Percentiles rank a stretch among this genome's conserved stretches.
These are phyloP conservation scores for Globisporangium emineosum DNA, from an alignment of 352 stramenopile genomes.

Conservation along the genomic window DNA sequence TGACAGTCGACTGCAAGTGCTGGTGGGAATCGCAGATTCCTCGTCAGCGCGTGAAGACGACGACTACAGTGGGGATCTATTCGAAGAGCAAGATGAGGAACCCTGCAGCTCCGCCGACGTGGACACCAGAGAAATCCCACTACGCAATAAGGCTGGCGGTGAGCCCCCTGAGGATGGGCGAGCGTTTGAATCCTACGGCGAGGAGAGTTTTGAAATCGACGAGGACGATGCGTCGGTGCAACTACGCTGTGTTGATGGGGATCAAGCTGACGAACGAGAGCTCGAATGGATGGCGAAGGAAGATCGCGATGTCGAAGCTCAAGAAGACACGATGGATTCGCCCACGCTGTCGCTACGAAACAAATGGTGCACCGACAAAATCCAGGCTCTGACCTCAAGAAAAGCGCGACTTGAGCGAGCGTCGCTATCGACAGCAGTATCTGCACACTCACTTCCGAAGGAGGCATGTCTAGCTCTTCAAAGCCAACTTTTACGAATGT, in stretches of 20 bases:
- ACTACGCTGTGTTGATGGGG: background rate
- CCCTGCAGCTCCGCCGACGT: background rate
- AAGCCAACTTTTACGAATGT: background rate
- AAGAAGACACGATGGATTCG: background rate
- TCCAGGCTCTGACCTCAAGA: background rate
- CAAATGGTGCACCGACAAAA: constrained; percentile 9
- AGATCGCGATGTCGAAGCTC: background rate
- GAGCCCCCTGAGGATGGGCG: background rate
- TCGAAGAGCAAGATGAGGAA: constrained; percentile 10
- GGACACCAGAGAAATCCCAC: background rate
- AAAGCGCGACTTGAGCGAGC: background rate
- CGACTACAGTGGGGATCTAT: constrained; percentile 15
- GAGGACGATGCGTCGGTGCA: background rate
- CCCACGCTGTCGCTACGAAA: background rate
- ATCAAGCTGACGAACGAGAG: background rate
- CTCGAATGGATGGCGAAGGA: background rate
- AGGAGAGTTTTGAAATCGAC: constrained; percentile 9
- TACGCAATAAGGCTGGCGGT: background rate
- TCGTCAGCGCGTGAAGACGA: background rate
- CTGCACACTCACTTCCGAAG: background rate
- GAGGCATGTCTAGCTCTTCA: background rate
- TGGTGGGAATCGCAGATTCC: background rate
- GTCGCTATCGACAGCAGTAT: background rate
- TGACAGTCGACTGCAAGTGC: background rate
- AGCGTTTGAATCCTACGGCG: background rate